Base-by-base conservation (phyloP, 2,329 filamentous ascomycete species). In the Diaporthe vexans region DNA sequence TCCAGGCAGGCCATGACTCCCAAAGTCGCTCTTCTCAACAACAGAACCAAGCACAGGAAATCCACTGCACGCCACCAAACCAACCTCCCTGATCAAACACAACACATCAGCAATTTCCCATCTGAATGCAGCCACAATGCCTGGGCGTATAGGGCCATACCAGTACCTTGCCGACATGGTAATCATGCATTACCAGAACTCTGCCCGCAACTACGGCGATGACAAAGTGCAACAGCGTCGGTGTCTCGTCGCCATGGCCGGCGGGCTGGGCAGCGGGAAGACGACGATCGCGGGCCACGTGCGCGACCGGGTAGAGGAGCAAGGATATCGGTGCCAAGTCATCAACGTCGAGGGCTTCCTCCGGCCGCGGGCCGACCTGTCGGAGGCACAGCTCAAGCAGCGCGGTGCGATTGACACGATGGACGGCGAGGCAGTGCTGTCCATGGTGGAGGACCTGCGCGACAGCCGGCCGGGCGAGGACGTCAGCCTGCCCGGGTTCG, bases 351-450 rank as follows among this genome's bases (percentile, higher is more conserved):
- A 68, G 63, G 63, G 63, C 33, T 68, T 68, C 63, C 33, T 68
- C 15, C 3, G 48, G 63, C 63, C 63, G n/a, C 21, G 8, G 15
- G 33, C 15, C 1, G 46, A 68, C 0, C 33, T 68, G n/a, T 40
- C 63, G 21, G 63, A 54, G 48, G 63, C 26, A 33, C 63, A 68
- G 63, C 48, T 68, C 21, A 51, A 37, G 0, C 46, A 68, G 63
- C 63, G 63, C 21, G 63, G 63, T 0, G 29, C 63, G 15, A 68
- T 68, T 48, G 63, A 68, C 33, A 68, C 63, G 21, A 48, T 68
- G 11, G 63, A 68, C n/a, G 63, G 63, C n/a, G 63, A 68, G 7
- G 63, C 63, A 33, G 63, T 68, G 63, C 63, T 68, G 48, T n/a
- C 40, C 33, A 68, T 68, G 63, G 48, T 68, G 33, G 33, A 68